A percentile compares a stretch with the other conserved stretches of the same genome.
Conservation (phyloP, 768 basidiomycete genomes). For the Kwoniella sp. region DNA sequence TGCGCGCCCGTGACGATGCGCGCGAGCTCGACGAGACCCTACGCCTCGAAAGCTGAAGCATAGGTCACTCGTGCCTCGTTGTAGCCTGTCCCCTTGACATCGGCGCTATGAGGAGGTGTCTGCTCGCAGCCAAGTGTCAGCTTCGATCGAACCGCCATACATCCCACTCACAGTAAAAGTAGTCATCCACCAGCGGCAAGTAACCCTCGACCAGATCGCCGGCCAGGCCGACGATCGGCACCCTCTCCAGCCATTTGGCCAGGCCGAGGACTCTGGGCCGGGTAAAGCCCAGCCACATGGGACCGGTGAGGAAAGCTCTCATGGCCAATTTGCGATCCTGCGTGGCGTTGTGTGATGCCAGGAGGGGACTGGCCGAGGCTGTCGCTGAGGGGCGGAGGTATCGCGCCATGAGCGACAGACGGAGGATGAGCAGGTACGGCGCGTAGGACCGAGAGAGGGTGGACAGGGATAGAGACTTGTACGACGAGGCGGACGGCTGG, state of each 20-base stretch:
- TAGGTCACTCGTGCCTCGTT: too few relatives aligned
- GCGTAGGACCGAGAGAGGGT: slow-evolving; percentile 54
- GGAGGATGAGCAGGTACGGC: slow-evolving; percentile 63
- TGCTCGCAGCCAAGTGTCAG: neutral
- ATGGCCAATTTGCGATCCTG: slow-evolving; percentile 76
- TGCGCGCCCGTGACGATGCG: neutral
- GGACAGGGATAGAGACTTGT: slow-evolving; percentile 51
- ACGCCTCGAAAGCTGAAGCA: too few relatives aligned
- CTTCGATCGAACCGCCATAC: neutral
- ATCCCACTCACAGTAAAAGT: slow-evolving; percentile 44
- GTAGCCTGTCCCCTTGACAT: neutral
- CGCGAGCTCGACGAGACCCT: neutral
- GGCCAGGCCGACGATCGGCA: slow-evolving; percentile 38
- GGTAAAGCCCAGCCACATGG: slow-evolving; percentile 62
- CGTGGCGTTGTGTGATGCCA: slow-evolving; percentile 63
- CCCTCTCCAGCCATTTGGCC: slow-evolving; percentile 25
- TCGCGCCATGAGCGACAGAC: slow-evolving; percentile 69
- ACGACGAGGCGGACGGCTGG: slow-evolving; percentile 46
- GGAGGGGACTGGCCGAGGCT: slow-evolving; percentile 55
- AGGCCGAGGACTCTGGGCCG: slow-evolving; percentile 38
- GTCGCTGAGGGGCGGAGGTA: slow-evolving; percentile 66
- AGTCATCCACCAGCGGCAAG: slow-evolving; percentile 46
- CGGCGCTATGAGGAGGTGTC: slow-evolving; percentile 10
- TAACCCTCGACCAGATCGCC: slow-evolving; percentile 45
- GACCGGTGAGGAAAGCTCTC: slow-evolving; percentile 73